Evolutionary conservation across 352 stramenopile genomes (phyloP), one percentile per base, ranked within the genome.

Genomic region (Phytophthora gonapodyides): DNA sequence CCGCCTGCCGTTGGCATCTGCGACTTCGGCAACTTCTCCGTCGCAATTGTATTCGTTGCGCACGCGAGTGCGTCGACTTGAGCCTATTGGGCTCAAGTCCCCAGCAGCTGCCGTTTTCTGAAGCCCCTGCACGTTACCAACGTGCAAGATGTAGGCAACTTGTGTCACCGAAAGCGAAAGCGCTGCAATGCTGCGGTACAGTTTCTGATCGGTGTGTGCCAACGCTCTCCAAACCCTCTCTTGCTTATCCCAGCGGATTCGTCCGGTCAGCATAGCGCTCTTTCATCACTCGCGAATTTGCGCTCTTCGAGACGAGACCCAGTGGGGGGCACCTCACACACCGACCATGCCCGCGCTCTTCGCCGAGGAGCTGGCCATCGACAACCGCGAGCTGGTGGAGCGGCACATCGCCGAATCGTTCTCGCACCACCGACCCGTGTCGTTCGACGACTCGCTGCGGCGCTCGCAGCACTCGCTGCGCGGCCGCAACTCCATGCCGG

Each of bases 221-320:
- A 62, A 63, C 59, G 33, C 57, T 58, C 57, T 64, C 57, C 58
- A 51, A n/a, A n/a, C 51, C 59, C 59, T 41, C 52, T 66, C 50
- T 33, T 60, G 57, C 58, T 67, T 55, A 67, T 67, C 49, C 58
- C 27, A n/a, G 54, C 17, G 37, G 30, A 48, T 35, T 43, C 40
- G 52, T 61, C 41, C 41, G 30, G 40, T 43, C 35, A 67, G 30
- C 50, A 11, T 61, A 16, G 19, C 51, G 21, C 19, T 7, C 35
- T 36, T 46, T 46, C 35, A 46, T 57, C 56, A 67, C 38, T 67
- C 52, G 16, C 30, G 10, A 63, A 63, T 67, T 55, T 54, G 52
- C 51, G 7, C 21, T 34, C n/a, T 54, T 37, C n/a, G 30, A 43
- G 19, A 40, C 27, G 19, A 40, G 15, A 34, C 19, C 8, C 44